Evolutionary conservation across 1,284 basidiomycete species (phyloP), one percentile per base, ranked within the genome.

Genomic region (Rhodotorula mucilaginosa): DNA sequence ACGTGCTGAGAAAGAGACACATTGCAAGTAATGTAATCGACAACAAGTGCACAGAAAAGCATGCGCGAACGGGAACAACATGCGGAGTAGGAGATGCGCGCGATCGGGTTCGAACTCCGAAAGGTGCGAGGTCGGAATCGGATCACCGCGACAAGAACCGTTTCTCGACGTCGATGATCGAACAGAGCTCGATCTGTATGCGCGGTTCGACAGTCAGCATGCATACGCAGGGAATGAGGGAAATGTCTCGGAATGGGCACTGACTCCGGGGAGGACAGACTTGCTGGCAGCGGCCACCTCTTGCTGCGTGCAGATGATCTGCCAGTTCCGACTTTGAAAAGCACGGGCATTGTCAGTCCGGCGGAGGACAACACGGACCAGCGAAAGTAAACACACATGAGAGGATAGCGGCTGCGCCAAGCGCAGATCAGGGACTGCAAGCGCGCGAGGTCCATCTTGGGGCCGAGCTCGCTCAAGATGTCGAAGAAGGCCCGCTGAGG

Each of bases 291-390:
- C 15, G 23, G 19, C 34, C 21, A 65, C 18, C 34, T 73, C 68
- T 7, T 70, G 64, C 10, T 31, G 56, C 23, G 63, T 70, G 2
- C 63, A 69, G 34, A 73, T 39, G 47, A 73, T 39, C 47, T 65
- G 31, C 72, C 72, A 73, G 18, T 64, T 49, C 2, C 72, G 72
- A 16, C 72, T 73, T 5, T 10, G 10, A 44, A 10, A 44, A 44
- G 2, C 12, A 44, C 39, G 39, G 39, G 12, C 39, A 13, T 2
- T 44, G 39, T 44, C 39, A 44, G 39, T 44, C 39, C 2, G 39
- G 39, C 39, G 39, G 39, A 34, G 34, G 39, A 44, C 39, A 44
- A 44, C 39, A 44, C 39, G 39, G 39, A 44, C 12, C 39, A 44
- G 39, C 39, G 12, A 10, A 10, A 44, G 39, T 44, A 44, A 21